Base-by-base conservation (phyloP, 2,329 filamentous ascomycete genomes). In the Diaporthe humulicola region DNA sequence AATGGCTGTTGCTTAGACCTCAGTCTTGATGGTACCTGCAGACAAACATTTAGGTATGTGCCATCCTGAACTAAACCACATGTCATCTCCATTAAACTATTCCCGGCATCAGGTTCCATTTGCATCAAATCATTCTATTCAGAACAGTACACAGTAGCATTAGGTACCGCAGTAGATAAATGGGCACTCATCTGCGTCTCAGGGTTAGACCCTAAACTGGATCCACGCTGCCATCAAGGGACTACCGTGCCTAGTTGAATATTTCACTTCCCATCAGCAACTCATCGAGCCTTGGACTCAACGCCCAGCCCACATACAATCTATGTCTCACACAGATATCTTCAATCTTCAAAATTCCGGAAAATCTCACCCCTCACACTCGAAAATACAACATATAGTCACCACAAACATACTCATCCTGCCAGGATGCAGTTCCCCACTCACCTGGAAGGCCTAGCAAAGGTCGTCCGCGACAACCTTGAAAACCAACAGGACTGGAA, bases 401-500 rank as follows among this genome's bases (percentile, higher is more conserved):
- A 50, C 15, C 19, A 14, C 25, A 15, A 10, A n/a, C 17, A 15
- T 17, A 25, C 10, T 17, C n/a, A 6, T 60, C 12, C 58, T 30
- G 76, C 74, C 76, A 76, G 42, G 56, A 81, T 81, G 80, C 77
- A 79, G 28, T 76, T 78, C 66, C 75, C 71, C 25, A 71, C 73
- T 38, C 77, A 82, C 58, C 71, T 81, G 67, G 79, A 79, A 5
- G 79, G 83, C 69, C 88, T 94, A 64, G 88, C 90, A 58, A 83
- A 87, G 38, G 87, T 91, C 67, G 91, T 96, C 67, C 86, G 91
- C 71, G 89, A 93, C 82, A 95, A 96, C 82, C 90, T 97, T 64
- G 87, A 90, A 78, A 87, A 93, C 81, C 93, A 96, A 82, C 94
- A 96, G 82, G 89, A 92, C 81, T 97, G 94, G 94, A 90, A 89